Conservation (phyloP, 805 yeast genomes). For the Hagleromyces aurorensis region DNA sequence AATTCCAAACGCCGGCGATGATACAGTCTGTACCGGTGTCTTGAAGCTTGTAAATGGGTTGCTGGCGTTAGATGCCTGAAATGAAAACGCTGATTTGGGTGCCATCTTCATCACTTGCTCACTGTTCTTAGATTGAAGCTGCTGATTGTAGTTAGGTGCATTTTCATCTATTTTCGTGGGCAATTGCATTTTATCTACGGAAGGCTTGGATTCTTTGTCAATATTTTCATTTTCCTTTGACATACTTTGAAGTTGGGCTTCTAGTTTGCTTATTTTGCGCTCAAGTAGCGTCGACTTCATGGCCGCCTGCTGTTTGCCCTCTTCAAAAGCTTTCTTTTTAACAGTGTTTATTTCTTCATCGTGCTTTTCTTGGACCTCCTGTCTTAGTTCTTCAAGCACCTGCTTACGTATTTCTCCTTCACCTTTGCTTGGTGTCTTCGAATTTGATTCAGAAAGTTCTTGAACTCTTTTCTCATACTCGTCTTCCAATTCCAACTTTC, state of each 20-base stretch:
- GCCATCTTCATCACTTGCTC: conserved; percentile 8
- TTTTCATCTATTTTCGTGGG: conserved; percentile 10
- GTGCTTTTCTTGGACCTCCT: conserved; percentile 12
- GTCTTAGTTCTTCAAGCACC: conserved; percentile 17
- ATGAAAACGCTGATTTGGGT: conserved; percentile 7
- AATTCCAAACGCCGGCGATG: conserved; percentile 4
- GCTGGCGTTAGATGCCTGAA: conserved; percentile 2
- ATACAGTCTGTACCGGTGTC: neutral
- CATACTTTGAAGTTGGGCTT: conserved; percentile 11
- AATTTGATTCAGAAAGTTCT: conserved; percentile 5
- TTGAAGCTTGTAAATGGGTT: conserved; percentile 18
- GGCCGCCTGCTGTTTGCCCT: conserved; percentile 28
- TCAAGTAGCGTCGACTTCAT: conserved; percentile 27
- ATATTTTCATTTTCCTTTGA: conserved; percentile 1
- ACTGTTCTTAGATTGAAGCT: conserved; percentile 5
- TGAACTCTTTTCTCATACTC: conserved; percentile 17
- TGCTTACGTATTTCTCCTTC: conserved; percentile 3
- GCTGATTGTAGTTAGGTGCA: conserved; percentile 1
- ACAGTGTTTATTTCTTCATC: conserved; percentile 12
- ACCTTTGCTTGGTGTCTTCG: too few species aligned
- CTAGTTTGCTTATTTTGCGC: conserved; percentile 27
- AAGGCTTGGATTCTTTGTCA: neutral
- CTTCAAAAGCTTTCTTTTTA: conserved; percentile 27
- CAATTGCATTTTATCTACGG: neutral
- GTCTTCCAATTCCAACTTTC: conserved; percentile 24